Percentiles rank a stretch among this genome's conserved stretches.
Conservation (phyloP, 2,329 filamentous ascomycete species). For the Nothomitra cinnamomea region DNA sequence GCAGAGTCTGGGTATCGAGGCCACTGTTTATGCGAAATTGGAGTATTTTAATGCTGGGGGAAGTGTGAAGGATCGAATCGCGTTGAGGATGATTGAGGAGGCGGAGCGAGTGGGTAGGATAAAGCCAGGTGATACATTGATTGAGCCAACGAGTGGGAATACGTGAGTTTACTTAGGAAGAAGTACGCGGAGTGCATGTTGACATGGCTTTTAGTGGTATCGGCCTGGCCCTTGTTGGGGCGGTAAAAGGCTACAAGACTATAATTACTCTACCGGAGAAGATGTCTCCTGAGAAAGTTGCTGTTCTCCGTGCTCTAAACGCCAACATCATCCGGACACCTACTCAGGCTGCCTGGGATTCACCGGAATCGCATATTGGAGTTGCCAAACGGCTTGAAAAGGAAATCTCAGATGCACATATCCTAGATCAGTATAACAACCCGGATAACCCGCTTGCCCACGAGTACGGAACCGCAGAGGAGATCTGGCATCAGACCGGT, state of each 20-base stretch:
- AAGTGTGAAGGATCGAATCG: constrained; percentile 89
- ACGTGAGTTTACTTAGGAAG: constrained; percentile 34
- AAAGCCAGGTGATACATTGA: constrained; percentile 91
- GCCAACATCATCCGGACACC: constrained; percentile 97
- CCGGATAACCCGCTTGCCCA: constrained; percentile 82
- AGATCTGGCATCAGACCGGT: constrained; percentile 83
- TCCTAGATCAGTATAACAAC: constrained; percentile 92
- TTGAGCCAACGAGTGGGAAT: constrained; percentile 95
- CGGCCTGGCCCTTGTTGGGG: constrained; percentile 79
- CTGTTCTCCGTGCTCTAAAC: constrained; percentile 80
- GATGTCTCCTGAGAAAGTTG: constrained; percentile 97
- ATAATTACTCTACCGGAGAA: constrained; percentile 99
- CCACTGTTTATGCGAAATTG: constrained; percentile 77
- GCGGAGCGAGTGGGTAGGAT: constrained; percentile 83
- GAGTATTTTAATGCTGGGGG: constrained; percentile 91
- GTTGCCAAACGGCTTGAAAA: constrained; percentile 80
- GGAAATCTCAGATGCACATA: constrained; percentile 92
- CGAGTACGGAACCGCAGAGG: constrained; percentile 84
- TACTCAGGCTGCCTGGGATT: constrained; percentile 87
- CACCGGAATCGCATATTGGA: constrained; percentile 90
- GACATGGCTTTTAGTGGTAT: constrained; percentile 49
- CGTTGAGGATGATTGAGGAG: constrained; percentile 91
- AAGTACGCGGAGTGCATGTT: too few relatives aligned
- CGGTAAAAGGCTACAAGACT: constrained; percentile 94
- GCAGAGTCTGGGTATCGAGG: constrained; percentile 74